Conservation (phyloP, 768 basidiomycete genomes). For the Crucibulum laeve region DNA sequence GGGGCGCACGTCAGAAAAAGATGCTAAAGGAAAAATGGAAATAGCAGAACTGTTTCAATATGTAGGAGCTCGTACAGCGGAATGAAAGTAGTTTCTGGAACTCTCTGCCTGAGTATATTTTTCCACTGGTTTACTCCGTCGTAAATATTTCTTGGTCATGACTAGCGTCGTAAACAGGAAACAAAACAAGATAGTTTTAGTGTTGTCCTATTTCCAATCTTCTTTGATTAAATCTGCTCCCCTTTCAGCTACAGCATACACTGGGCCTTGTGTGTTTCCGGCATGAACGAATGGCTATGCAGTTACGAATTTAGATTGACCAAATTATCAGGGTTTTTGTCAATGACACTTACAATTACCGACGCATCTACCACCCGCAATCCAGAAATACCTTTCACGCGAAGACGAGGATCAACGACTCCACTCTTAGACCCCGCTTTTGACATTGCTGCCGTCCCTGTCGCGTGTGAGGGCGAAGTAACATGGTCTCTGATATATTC, state of each 20-base stretch:
- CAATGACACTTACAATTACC: neutral
- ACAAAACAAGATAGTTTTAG: too few species aligned
- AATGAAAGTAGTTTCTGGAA: too few species aligned
- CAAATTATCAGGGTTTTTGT: neutral
- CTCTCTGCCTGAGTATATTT: too few species aligned
- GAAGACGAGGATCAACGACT: constrained; percentile 24
- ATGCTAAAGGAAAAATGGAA: too few species aligned
- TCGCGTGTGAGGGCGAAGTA: constrained; percentile 17
- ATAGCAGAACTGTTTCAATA: too few species aligned
- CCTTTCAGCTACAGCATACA: neutral
- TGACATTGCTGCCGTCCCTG: constrained; percentile 21
- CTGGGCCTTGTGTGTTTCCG: neutral
- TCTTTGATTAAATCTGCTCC: neutral
- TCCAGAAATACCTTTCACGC: constrained; percentile 21
- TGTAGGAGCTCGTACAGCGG: too few species aligned
- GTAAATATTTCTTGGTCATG: too few species aligned
- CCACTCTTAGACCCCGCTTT: constrained; percentile 11
- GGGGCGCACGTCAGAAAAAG: too few species aligned
- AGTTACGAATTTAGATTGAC: neutral
- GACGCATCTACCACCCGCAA: neutral
- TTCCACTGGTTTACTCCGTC: too few species aligned
- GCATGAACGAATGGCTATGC: neutral
- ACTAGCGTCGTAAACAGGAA: too few species aligned
- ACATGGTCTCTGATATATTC: constrained; percentile 10
- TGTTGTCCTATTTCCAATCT: neutral